A percentile compares a stretch with the other conserved stretches of the same genome.
phyloP scores from a whole-genome alignment of 2,329 filamentous ascomycete species.

The Metarhizium anisopliae region DNA sequence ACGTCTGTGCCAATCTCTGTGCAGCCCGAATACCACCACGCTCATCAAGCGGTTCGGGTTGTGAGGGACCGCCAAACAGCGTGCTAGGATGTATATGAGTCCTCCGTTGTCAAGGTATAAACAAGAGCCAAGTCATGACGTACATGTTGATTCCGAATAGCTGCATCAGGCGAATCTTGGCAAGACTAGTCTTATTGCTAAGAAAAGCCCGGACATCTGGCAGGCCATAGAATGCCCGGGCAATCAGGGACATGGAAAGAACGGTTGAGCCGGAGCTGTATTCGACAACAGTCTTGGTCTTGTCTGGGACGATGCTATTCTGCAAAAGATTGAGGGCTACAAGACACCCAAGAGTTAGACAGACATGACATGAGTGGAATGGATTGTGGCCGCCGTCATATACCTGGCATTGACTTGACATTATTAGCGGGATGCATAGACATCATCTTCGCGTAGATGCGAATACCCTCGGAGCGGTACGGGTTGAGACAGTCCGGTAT shows the following conservation, averaged over 20 bases:
- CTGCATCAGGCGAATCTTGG: constrained; percentile 22
- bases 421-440: constrained; percentile 53
- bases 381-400: too few species aligned
- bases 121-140: background rate
- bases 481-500: constrained; percentile 48
- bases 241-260: constrained; percentile 40
- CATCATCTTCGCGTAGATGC: constrained; percentile 58
- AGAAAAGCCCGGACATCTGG: constrained; percentile 33
- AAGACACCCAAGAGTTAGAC: background rate
- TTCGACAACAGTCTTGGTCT: constrained; percentile 47
- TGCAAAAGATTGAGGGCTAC: constrained; percentile 37
- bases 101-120: background rate
- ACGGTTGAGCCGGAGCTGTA: constrained; percentile 55
- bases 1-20: constrained; percentile 19
- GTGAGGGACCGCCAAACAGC: constrained; percentile 23
- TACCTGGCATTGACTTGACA: constrained; percentile 48
- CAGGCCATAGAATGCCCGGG: constrained; percentile 26
- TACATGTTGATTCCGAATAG: constrained; percentile 26
- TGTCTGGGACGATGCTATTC: constrained; percentile 28
- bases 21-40: constrained; percentile 20
- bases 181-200: constrained; percentile 35
- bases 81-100: constrained; percentile 15
- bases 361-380: too few species aligned
- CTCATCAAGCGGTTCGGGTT: constrained; percentile 23
- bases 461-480: constrained; percentile 45